These are phyloP conservation scores for Tetracladium marchalianum DNA, from an alignment of 495 filamentous ascomycete species.

Conservation along the genomic window DNA sequence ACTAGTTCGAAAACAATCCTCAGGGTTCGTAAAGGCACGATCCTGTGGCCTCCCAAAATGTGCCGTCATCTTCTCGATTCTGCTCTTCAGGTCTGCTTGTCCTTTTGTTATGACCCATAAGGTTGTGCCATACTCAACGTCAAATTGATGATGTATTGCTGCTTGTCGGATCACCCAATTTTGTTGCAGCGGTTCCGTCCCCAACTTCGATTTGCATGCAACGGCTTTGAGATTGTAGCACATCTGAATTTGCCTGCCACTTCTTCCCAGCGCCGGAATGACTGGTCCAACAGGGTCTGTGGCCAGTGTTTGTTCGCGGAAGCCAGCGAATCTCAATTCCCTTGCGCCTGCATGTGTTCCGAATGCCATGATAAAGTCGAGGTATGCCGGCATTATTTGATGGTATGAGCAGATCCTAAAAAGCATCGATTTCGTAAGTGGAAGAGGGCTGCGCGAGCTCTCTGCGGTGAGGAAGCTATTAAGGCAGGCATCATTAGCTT, in stretches of 20 bases:
- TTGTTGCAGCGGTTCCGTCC: conserved; percentile 1
- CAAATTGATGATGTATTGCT: conserved; percentile 35
- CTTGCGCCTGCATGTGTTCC: conserved; percentile 22
- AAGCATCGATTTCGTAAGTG: conserved; percentile 24
- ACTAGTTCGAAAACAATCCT: conserved; percentile 24
- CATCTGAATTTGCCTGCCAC: conserved; percentile 27
- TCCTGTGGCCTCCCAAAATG: conserved; percentile 19
- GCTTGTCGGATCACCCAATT: conserved; percentile 34
- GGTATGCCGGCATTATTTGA: conserved; percentile 33
- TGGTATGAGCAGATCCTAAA: conserved; percentile 28
- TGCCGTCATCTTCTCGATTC: conserved; percentile 26
- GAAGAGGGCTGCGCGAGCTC: conserved; percentile 16
- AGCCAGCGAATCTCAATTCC: conserved; percentile 20
- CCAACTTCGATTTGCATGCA: conserved; percentile 4
- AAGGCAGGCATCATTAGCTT: too few species aligned
- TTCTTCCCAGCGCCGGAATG: conserved; percentile 24
- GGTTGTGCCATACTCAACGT: conserved; percentile 25
- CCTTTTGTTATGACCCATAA: conserved; percentile 32
- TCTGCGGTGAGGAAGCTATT: too few species aligned
- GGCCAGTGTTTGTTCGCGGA: conserved; percentile 8
- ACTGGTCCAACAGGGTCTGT: not conserved
- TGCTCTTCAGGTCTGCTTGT: conserved; percentile 20
- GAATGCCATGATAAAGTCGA: conserved; percentile 34
- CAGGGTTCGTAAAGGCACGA: conserved; percentile 16
- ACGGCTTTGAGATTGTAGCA: conserved; percentile 33